phyloP scores from a whole-genome alignment of 352 stramenopile species.

The Globisporangium emineosum region DNA sequence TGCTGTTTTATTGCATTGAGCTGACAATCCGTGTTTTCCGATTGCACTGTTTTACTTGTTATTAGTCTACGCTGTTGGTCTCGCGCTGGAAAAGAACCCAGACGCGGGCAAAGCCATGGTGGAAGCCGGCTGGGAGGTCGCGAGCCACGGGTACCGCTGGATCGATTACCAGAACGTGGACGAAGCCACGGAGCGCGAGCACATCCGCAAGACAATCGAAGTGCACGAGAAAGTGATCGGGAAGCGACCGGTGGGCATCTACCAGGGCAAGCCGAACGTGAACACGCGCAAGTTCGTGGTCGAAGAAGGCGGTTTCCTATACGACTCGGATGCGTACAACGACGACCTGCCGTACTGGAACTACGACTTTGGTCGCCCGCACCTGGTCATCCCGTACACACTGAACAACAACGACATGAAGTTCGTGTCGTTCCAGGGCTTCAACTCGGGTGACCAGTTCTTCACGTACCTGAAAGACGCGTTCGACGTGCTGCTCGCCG shows the following conservation, averaged over 20 bases:
- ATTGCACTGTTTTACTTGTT: not conserved
- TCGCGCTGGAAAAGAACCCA: conserved; percentile 94
- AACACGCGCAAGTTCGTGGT: conserved; percentile 91
- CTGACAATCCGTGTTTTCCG: not conserved
- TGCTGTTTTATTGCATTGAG: not conserved
- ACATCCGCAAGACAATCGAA: conserved; percentile 91
- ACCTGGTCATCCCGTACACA: conserved; percentile 96
- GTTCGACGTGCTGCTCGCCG: conserved; percentile 86
- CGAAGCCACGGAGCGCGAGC: conserved; percentile 88
- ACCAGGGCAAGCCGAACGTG: conserved; percentile 94
- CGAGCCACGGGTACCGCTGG: conserved; percentile 94
- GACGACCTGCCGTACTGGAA: conserved; percentile 96
- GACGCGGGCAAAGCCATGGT: conserved; percentile 89
- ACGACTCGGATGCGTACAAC: conserved; percentile 95
- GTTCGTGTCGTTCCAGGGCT: conserved; percentile 91
- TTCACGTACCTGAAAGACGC: conserved; percentile 91
- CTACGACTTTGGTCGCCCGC: conserved; percentile 80
- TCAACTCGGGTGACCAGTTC: conserved; percentile 92
- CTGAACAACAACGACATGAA: conserved; percentile 97
- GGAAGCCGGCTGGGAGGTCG: conserved; percentile 91
- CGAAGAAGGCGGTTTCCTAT: conserved; percentile 93
- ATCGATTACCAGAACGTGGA: conserved; percentile 95
- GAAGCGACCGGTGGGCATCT: conserved; percentile 91
- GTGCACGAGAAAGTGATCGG: conserved; percentile 90
- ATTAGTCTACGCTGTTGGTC: conserved; percentile 91